Conservation (phyloP, 2,329 filamentous ascomycete species). For the Botrytis fabae region DNA sequence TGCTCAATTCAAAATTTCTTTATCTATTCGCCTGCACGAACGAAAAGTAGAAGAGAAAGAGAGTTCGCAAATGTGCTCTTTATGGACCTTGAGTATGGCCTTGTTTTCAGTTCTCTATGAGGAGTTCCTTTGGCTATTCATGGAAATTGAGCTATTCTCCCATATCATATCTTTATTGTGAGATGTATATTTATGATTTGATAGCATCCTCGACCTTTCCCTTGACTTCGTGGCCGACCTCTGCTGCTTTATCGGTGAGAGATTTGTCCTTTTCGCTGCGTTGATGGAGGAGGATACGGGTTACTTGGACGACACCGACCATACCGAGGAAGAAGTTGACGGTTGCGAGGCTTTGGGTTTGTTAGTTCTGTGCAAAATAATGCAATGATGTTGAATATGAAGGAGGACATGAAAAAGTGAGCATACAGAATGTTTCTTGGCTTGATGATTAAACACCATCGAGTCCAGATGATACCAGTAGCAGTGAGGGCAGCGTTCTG, state of each 20-base stretch:
- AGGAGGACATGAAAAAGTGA: neutral
- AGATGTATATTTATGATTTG: conserved; percentile 38
- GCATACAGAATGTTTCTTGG: conserved; percentile 85
- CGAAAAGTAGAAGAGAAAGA: neutral
- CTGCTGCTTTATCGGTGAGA: conserved; percentile 32
- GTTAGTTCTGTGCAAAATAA: conserved; percentile 7
- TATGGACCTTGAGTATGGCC: neutral
- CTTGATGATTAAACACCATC: conserved; percentile 97
- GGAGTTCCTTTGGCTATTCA: neutral
- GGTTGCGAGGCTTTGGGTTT: conserved; percentile 67
- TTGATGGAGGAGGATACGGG: conserved; percentile 70
- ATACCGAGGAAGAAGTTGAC: conserved; percentile 98
- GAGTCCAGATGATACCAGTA: conserved; percentile 95
- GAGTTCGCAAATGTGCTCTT: neutral
- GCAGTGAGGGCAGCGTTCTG: conserved; percentile 89
- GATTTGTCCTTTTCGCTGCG: conserved; percentile 54
- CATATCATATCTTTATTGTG: neutral
- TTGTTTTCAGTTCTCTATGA: neutral
- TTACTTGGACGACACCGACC: conserved; percentile 80
- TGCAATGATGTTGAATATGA: conserved; percentile 25
- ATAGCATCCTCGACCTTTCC: conserved; percentile 42
- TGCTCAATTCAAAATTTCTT: neutral
- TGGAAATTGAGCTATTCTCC: neutral
- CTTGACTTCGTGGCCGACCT: conserved; percentile 22
- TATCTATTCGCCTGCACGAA: neutral